Percentiles rank a stretch among this genome's conserved stretches.
Evolutionary conservation across 2,329 filamentous ascomycete genomes (phyloP).

Genomic region (Plenodomus lindquistii): DNA sequence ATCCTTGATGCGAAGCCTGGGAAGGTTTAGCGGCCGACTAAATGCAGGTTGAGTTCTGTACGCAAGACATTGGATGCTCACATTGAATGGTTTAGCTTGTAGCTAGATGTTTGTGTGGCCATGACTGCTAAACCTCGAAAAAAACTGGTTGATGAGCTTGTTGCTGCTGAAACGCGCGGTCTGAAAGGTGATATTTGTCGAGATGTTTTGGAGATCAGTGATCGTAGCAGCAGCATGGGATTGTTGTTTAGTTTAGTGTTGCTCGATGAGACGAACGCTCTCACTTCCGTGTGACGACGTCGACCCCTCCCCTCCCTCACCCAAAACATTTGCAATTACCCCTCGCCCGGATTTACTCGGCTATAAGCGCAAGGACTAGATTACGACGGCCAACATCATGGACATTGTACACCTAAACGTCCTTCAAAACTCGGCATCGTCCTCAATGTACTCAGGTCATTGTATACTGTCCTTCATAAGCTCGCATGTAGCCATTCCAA

Average conservation of each 20-base stretch:
- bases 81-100: slow-evolving; percentile 67
- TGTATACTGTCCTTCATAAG: too few relatives aligned
- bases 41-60: not conserved
- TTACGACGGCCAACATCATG: too few relatives aligned
- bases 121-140: slow-evolving; percentile 51
- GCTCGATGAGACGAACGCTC: slow-evolving; percentile 13
- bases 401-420: too few relatives aligned
- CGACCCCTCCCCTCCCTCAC: not conserved
- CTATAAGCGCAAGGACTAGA: not conserved
- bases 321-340: slow-evolving; percentile 5
- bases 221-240: not conserved
- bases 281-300: not conserved
- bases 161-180: slow-evolving; percentile 8
- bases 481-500: too few relatives aligned
- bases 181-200: slow-evolving; percentile 10
- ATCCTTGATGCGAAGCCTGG: slow-evolving; percentile 80
- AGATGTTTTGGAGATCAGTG: slow-evolving; percentile 7
- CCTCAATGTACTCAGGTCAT: too few relatives aligned
- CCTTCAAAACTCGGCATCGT: too few relatives aligned
- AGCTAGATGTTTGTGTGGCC: slow-evolving; percentile 62
- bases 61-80: slow-evolving; percentile 26
- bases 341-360: slow-evolving; percentile 14
- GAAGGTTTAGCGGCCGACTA: slow-evolving; percentile 11
- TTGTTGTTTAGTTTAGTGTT: too few relatives aligned
- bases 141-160: slow-evolving; percentile 12